Evolutionary conservation across 1,139 yeast species (phyloP).

Genomic region (Suhomyces wounanorum): DNA sequence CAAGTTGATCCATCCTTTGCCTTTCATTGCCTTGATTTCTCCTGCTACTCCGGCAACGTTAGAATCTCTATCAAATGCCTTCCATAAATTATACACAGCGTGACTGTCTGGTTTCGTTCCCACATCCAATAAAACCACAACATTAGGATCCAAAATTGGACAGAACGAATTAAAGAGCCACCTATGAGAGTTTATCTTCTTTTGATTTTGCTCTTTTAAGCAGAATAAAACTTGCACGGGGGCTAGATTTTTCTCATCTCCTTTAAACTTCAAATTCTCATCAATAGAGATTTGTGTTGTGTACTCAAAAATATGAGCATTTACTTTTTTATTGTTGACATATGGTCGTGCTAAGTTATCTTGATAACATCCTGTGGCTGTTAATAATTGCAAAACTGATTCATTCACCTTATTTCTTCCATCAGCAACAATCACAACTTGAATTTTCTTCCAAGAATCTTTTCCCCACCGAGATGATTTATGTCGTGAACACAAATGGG

Average conservation of each 20-base stretch:
- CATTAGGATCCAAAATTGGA: slow-evolving; percentile 87
- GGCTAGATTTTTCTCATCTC: slow-evolving; percentile 76
- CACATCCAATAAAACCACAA: slow-evolving; percentile 80
- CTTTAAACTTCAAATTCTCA: slow-evolving; percentile 78
- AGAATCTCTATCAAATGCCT: slow-evolving; percentile 92
- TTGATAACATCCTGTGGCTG: slow-evolving; percentile 95
- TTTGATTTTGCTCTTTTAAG: slow-evolving; percentile 82
- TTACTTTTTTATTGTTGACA: slow-evolving; percentile 86
- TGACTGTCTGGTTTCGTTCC: slow-evolving; percentile 88
- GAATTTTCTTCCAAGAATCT: slow-evolving; percentile 94
- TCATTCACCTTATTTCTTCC: slow-evolving; percentile 87
- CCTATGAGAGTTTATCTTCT: slow-evolving; percentile 91
- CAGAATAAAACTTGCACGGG: slow-evolving; percentile 94
- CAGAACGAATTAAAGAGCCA: slow-evolving; percentile 94
- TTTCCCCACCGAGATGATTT: slow-evolving; percentile 90
- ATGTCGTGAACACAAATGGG: slow-evolving; percentile 78
- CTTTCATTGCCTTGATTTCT: slow-evolving; percentile 92
- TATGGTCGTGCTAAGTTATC: slow-evolving; percentile 94
- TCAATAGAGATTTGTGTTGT: slow-evolving; percentile 89
- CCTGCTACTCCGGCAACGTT: slow-evolving; percentile 99
- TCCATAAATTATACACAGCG: slow-evolving; percentile 91
- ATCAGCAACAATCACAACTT: slow-evolving; percentile 86
- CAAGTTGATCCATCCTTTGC: slow-evolving; percentile 76
- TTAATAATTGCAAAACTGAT: slow-evolving; percentile 78
- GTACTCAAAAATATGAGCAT: slow-evolving; percentile 91